Evolutionary conservation across 441 rosid species (phyloP), one percentile per base, ranked within the genome.

Genomic region (Gossypium schwendimanii): DNA sequence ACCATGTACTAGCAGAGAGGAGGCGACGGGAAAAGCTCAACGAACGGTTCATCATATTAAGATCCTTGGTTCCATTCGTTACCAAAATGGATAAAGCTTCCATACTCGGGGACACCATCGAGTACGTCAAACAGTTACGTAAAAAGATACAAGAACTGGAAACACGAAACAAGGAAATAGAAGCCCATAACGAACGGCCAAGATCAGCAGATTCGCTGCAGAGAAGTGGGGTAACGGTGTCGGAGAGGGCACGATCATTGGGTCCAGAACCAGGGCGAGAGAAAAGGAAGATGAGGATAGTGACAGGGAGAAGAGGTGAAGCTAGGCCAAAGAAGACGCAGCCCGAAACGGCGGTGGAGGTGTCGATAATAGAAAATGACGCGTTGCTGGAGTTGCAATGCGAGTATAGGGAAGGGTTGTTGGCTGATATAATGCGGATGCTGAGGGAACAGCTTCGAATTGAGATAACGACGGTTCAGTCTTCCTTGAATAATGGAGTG

Each of bases 11-110:
- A 10, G 98, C 99, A 0, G 98, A 94, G 84, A 86, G 99, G 28
- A 93, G 98, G 23, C 90, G 99, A 3, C 87, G 98, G 0, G 98
- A 92, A 85, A 94, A 94, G 81, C 88, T 92, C 3, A 94, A 94
- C 47, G 92, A 94, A 85, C 76, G 94, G 78, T 95, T 95, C 75
- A 79, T 87, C 14, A 82, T 90, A 0, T 55, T 95, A 26, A 81
- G 97, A 72, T 91, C 99, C 3, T 75, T 95, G 17, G 97, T 92
- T 65, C 99, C 98, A 4, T 92, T 91, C 70, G 97, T 94, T 53
- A 92, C 98, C 7, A 92, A 94, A 76, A 89, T 91, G 97, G 99
- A 94, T 81, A 94, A 94, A 83, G 96, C 93, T 4, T 94, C 99
- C 4, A 92, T 94, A 66, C 76, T 94, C 5, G 98, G 97, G 3